Percentiles rank a stretch among this genome's conserved stretches.
Evolutionary conservation across 2,329 filamentous ascomycete genomes (phyloP).

Genomic region (Phialophora verrucosa): DNA sequence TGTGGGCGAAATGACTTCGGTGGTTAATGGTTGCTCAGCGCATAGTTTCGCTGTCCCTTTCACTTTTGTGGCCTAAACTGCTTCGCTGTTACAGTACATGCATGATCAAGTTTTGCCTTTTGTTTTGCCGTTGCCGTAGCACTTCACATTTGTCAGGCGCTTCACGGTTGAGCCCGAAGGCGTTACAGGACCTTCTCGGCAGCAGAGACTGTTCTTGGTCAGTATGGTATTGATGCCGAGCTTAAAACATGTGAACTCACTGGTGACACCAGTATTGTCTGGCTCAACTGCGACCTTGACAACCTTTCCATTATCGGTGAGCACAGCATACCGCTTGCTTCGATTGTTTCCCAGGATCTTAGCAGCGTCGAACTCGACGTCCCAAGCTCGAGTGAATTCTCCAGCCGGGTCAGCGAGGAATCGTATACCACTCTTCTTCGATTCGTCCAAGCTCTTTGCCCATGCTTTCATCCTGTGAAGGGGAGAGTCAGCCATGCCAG

Average conservation of each 20-base stretch:
- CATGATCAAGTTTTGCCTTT: background rate
- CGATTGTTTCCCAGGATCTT: slow-evolving; percentile 81
- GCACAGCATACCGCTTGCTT: slow-evolving; percentile 85
- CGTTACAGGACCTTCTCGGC: slow-evolving; percentile 38
- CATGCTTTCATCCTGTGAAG: slow-evolving; percentile 83
- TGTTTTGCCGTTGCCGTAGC: background rate
- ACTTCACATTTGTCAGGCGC: background rate
- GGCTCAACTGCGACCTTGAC: slow-evolving; percentile 81
- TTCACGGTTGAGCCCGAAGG: background rate
- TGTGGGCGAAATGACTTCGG: background rate
- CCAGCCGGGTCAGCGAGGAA: slow-evolving; percentile 84
- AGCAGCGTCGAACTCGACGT: slow-evolving; percentile 78
- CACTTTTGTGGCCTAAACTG: background rate
- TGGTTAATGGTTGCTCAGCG: background rate
- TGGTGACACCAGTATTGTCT: slow-evolving; percentile 81
- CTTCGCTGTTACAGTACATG: slow-evolving; percentile 3
- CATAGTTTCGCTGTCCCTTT: background rate
- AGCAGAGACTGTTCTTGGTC: slow-evolving; percentile 30
- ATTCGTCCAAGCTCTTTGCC: slow-evolving; percentile 76
- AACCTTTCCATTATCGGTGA: slow-evolving; percentile 84
- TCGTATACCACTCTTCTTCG: slow-evolving; percentile 76
- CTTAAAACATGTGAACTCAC: slow-evolving; percentile 53
- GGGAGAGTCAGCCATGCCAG: slow-evolving; percentile 5
- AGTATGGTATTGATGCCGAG: slow-evolving; percentile 2
- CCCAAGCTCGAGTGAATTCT: slow-evolving; percentile 80